phyloP scores from a whole-genome alignment of 371 early-diverging fungal genomes.

The Mortierella sp. region DNA sequence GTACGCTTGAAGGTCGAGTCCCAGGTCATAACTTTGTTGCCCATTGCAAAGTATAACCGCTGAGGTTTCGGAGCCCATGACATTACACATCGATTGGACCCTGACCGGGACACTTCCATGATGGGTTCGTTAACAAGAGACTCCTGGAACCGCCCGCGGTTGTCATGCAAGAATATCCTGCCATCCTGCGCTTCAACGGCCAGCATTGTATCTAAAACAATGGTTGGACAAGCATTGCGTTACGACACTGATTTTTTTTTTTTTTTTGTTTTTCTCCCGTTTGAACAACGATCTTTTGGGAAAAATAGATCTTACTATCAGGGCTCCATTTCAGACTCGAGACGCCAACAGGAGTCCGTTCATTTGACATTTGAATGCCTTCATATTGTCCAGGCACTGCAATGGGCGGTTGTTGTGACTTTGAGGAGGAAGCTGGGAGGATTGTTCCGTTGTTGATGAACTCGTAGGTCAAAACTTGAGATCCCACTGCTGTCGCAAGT shows the following conservation, averaged over 20 bases:
- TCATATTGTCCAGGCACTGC: conserved; percentile 38
- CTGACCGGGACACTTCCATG: conserved; percentile 24
- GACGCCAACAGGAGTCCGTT: conserved; percentile 17
- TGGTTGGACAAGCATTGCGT: background rate
- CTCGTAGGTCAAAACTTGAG: conserved; percentile 37
- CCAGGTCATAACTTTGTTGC: conserved; percentile 40
- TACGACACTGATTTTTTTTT: background rate
- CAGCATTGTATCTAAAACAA: conserved; percentile 35
- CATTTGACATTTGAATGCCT: conserved; percentile 40
- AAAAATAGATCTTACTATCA: conserved; percentile 33
- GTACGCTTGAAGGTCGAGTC: conserved; percentile 16
- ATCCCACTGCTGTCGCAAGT: conserved; percentile 27
- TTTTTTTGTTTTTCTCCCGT: background rate
- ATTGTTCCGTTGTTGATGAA: conserved; percentile 31
- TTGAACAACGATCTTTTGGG: background rate
- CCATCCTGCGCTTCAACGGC: conserved; percentile 48
- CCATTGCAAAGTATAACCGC: conserved; percentile 46
- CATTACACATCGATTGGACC: conserved; percentile 28
- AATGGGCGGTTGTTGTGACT: conserved; percentile 17
- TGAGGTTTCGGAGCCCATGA: conserved; percentile 48
- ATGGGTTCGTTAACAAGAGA: conserved; percentile 31
- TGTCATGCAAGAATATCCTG: conserved; percentile 33
- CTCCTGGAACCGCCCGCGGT: conserved; percentile 30
- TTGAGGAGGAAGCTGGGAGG: background rate
- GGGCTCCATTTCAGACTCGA: conserved; percentile 51